These are phyloP conservation scores for Lasiosphaeria hispida DNA, from an alignment of 495 filamentous ascomycete species.

Conservation along the genomic window DNA sequence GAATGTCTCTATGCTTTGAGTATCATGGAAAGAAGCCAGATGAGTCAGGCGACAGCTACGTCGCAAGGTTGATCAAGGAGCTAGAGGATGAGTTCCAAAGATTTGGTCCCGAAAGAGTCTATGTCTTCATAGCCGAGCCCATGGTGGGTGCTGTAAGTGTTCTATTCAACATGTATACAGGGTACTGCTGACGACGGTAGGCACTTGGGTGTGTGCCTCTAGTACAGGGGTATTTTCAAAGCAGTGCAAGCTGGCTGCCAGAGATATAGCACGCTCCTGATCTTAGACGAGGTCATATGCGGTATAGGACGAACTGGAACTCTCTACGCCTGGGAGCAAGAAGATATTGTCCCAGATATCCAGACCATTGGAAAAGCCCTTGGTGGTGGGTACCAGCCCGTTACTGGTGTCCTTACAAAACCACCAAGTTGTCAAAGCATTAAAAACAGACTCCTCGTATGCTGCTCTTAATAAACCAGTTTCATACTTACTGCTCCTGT, in stretches of 20 bases:
- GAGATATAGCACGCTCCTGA: constrained; percentile 64
- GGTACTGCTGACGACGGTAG: constrained; percentile 13
- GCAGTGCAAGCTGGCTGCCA: constrained; percentile 64
- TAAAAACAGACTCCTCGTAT: no score
- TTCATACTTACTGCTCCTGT: no score
- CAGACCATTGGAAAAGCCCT: constrained; percentile 60
- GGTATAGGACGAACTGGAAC: constrained; percentile 67
- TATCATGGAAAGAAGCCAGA: constrained; percentile 33
- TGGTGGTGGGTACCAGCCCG: constrained; percentile 57
- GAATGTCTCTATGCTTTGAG: constrained; percentile 64
- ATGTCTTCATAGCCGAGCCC: constrained; percentile 75
- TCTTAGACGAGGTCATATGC: constrained; percentile 75
- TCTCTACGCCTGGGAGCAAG: constrained; percentile 61
- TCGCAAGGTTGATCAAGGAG: constrained; percentile 58
- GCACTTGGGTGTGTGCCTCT: constrained; percentile 70
- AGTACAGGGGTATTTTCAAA: constrained; percentile 59
- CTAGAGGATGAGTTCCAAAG: constrained; percentile 72
- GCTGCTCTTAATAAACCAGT: no score
- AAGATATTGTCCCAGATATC: constrained; percentile 52
- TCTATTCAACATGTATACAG: not conserved
- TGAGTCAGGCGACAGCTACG: constrained; percentile 41
- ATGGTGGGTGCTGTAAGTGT: constrained; percentile 51
- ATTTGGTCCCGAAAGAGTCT: constrained; percentile 68
- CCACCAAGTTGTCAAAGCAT: constrained; percentile 47
- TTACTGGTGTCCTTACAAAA: constrained; percentile 53